phyloP scores from a whole-genome alignment of 2,329 filamentous ascomycete species.

The Phialophora chinensis region DNA sequence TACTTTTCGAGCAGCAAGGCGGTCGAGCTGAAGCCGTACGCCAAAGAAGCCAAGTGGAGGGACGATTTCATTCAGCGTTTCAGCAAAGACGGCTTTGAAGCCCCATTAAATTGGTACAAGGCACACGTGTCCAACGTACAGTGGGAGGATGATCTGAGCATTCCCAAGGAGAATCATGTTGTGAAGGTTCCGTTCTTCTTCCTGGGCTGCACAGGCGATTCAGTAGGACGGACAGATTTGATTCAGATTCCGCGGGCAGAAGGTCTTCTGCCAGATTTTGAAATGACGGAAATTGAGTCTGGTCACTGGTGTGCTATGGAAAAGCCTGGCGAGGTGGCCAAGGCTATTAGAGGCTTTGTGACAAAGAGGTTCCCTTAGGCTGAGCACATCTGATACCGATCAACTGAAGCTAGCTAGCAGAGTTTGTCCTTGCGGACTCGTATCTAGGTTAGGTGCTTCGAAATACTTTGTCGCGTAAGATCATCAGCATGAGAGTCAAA shows the following conservation, averaged over 20 bases:
- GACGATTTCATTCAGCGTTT: slow-evolving; percentile 47
- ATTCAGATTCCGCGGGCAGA: slow-evolving; percentile 22
- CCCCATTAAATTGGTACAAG: slow-evolving; percentile 25
- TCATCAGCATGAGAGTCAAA: background rate
- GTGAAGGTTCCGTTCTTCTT: slow-evolving; percentile 27
- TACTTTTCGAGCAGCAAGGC: slow-evolving; percentile 38
- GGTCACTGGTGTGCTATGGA: slow-evolving; percentile 32
- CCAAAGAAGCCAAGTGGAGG: slow-evolving; percentile 41
- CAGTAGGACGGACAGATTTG: slow-evolving; percentile 20
- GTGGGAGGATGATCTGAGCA: slow-evolving; percentile 18
- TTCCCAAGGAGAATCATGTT: slow-evolving; percentile 24
- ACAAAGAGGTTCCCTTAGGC: slow-evolving; percentile 20
- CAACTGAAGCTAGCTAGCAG: background rate
- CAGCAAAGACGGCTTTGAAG: slow-evolving; percentile 33
- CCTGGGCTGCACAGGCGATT: slow-evolving; percentile 28
- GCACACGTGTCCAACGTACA: slow-evolving; percentile 21
- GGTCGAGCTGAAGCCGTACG: slow-evolving; percentile 46
- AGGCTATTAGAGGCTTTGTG: slow-evolving; percentile 27
- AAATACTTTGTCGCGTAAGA: background rate
- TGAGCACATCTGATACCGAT: background rate
- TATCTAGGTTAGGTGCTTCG: background rate
- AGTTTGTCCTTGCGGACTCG: background rate
- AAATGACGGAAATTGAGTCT: slow-evolving; percentile 25
- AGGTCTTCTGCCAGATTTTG: slow-evolving; percentile 29
- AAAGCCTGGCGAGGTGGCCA: slow-evolving; percentile 24